phyloP scores from a whole-genome alignment of 345 rosid genomes.

The Rubroshorea leprosula region DNA sequence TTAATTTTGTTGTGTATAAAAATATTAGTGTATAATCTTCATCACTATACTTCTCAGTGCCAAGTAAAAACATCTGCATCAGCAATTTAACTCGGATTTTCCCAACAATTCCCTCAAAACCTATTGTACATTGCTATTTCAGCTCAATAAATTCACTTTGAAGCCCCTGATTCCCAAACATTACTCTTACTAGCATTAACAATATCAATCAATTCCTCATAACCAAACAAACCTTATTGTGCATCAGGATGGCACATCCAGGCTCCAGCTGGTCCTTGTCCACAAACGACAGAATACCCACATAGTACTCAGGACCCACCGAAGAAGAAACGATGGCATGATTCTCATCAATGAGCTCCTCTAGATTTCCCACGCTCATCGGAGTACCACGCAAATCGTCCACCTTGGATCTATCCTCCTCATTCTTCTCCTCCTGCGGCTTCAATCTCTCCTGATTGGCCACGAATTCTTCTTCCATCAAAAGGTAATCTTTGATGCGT shows the following conservation, averaged over 20 bases:
- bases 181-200: too few species aligned
- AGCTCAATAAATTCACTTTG: too few species aligned
- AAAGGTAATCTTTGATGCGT: slow-evolving; percentile 75
- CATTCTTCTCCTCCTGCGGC: slow-evolving; percentile 94
- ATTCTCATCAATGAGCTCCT: slow-evolving; percentile 94
- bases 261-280: slow-evolving; percentile 97
- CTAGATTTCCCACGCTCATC: slow-evolving; percentile 91
- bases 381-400: slow-evolving; percentile 90
- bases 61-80: too few species aligned
- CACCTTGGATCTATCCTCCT: slow-evolving; percentile 87
- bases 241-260: slow-evolving; percentile 95
- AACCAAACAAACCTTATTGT: slow-evolving; percentile 75
- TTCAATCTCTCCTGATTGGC: slow-evolving; percentile 82
- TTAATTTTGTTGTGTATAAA: too few species aligned
- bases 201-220: too few species aligned
- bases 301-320: slow-evolving; percentile 93
- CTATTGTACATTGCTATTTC: too few species aligned
- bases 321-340: slow-evolving; percentile 92
- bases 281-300: slow-evolving; percentile 81
- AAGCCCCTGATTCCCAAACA: too few species aligned
- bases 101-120: too few species aligned
- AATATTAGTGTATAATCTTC: too few species aligned
- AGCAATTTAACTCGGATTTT: too few species aligned
- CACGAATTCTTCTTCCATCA: too few species aligned
- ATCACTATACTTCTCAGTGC: too few species aligned